Base-by-base conservation (phyloP, 164 flowering plant genomes). In the Amborella trichopoda region DNA sequence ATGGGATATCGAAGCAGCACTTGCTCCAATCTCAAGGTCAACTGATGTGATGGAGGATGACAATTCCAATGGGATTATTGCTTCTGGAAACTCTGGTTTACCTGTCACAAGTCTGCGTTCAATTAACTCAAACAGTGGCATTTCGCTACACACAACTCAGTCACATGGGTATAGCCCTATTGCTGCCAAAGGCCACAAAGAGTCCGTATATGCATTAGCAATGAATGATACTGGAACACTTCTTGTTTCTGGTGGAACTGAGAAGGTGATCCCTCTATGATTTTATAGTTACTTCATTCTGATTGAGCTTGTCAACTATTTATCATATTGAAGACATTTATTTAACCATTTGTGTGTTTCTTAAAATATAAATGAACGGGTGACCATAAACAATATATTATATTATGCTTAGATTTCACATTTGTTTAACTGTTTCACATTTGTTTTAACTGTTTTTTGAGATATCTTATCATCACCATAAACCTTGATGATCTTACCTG, bases 221-320 rank as follows among this genome's bases (percentile, higher is more conserved):
- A 82, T 81, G 88, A 87, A 87, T 74, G 93, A 84, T 37, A 68
- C 71, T 64, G 94, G 89, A 49, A 77, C 75, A n/a, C 60, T 82
- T 55, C 94, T 91, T 48, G 99, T 87, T 49, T 91, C 99, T 69
- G 99, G 99, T 65, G 99, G 99, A 54, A 91, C 95, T 50, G 99
- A 91, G 61, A 91, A 84, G 96, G 99, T 87, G n/a, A 77, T 37
- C 6, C 40, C n/a, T 32, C n/a, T 32, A 32, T 32, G 36, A 32
- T 32, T 32, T 32, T 10, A 10, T 11, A n/a, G 36, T 32, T 11
- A 40, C 42, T 28, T 38, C 48, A 28, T 17, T 52, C 54, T 4
- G 25, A 11, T 59, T 25, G 22, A 34, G n/a, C 53, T 21, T 41
- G 21, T 2, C 11, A 17, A 22, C 21, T 37, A 6, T 24, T 2